Base-by-base conservation (phyloP, 2,329 filamentous ascomycete genomes). In the Phialocephala sp. region DNA sequence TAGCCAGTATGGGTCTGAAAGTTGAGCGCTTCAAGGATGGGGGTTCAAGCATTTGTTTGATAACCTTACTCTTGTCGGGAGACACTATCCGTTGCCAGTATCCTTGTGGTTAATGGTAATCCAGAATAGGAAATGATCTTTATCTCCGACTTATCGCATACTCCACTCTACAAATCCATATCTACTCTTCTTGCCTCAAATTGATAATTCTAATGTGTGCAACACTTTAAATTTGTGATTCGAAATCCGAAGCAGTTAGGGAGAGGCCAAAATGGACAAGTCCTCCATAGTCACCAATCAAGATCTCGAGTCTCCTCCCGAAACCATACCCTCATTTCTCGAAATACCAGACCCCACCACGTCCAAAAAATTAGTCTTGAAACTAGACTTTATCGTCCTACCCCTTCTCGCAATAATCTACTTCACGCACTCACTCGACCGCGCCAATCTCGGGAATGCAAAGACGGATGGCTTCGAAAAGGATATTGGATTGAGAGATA, bases 401-500 rank as follows among this genome's bases (percentile, higher is more conserved):
- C 65, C 66, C 6, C 58, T 60, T 11, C 63, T 56, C 20, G 59
- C 64, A 55, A 57, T 57, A 12, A 57, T 57, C 3, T 86, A 83
- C 68, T 78, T 83, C 27, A 83, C 83, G 76, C 83, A 80, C 66
- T 77, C 78, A 5, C 77, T 83, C 47, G 81, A 83, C 68, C 82
- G 82, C 66, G 77, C 79, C 43, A 83, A 83, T 64, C 73, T 83
- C 39, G 82, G 83, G 56, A 87, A 87, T 71, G 84, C 84, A 1
- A 77, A 87, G 73, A 87, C 85, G 0, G 79, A 76, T 47, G 78
- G 78, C 2, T 74, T 81, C 14, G 73, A 82, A 62, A 66, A 71
- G 9, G 70, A 87, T 69, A 79, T 91, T 20, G 75, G 84, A 43
- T 87, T 92, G 77, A 81, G 80, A 39, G 76, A 79, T 1, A 82